A percentile compares a stretch with the other conserved stretches of the same genome.
These are phyloP conservation scores for Fragilaria radians DNA, from an alignment of 108 stramenopile species.

Conservation along the genomic window DNA sequence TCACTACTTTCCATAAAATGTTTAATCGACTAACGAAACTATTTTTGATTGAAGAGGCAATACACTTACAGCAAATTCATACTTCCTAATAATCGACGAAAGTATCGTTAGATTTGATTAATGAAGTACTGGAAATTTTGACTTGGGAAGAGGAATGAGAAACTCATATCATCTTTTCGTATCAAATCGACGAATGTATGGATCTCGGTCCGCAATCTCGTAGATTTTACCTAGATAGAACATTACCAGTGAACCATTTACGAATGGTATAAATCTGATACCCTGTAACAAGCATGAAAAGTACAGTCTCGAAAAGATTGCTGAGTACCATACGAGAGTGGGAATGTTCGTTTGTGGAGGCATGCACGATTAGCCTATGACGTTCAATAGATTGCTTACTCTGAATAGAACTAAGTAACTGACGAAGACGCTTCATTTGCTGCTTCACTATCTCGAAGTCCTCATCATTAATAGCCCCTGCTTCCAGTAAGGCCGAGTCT, in stretches of 20 bases:
- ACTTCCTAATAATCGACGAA: too few species aligned
- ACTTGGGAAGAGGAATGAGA: too few species aligned
- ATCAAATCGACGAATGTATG: too few species aligned
- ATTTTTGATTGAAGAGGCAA: too few species aligned
- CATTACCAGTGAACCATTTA: slow-evolving; percentile 74
- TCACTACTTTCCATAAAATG: too few species aligned
- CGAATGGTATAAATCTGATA: slow-evolving; percentile 81
- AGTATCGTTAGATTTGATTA: too few species aligned
- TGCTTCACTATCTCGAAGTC: slow-evolving; percentile 56
- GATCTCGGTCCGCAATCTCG: background rate
- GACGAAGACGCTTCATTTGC: slow-evolving; percentile 49
- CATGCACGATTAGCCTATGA: slow-evolving; percentile 56
- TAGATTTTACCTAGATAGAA: slow-evolving; percentile 41
- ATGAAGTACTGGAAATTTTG: too few species aligned
- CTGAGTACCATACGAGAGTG: slow-evolving; percentile 78
- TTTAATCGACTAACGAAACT: too few species aligned
- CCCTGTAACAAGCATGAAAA: slow-evolving; percentile 73
- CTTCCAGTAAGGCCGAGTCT: slow-evolving; percentile 38
- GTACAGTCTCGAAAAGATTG: slow-evolving; percentile 63
- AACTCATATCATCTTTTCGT: too few species aligned
- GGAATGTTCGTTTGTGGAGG: slow-evolving; percentile 69
- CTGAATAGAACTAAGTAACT: slow-evolving; percentile 65
- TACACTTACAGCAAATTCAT: too few species aligned
- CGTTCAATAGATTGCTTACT: slow-evolving; percentile 69
- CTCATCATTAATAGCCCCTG: slow-evolving; percentile 66